Evolutionary conservation across 345 rosid genomes (phyloP).

Genomic region (Mangifera indica): DNA sequence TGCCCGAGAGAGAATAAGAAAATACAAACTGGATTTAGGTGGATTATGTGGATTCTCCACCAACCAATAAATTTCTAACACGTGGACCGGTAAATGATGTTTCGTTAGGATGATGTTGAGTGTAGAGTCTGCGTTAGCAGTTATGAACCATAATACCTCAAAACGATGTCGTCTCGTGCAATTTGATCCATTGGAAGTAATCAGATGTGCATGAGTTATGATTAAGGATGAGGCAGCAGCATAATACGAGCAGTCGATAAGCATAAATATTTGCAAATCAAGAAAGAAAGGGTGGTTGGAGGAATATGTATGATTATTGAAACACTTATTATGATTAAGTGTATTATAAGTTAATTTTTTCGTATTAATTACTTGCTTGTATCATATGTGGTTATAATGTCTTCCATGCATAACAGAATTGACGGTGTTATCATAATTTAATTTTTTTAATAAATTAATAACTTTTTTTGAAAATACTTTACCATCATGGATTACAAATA

Average conservation of each 20-base stretch:
- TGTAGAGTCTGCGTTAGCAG: neutral
- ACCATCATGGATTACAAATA: no score
- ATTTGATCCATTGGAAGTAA: no score
- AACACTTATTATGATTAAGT: neutral
- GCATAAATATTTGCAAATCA: no score
- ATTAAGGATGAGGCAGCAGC: neutral
- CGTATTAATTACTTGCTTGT: neutral
- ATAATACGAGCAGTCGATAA: neutral
- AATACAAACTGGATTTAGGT: neutral
- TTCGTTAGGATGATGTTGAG: neutral
- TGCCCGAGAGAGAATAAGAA: neutral
- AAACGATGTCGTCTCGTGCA: no score
- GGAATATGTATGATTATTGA: neutral
- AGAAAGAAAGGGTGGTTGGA: neutral
- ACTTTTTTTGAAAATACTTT: no score
- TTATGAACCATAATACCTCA: neutral
- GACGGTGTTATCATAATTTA: no score
- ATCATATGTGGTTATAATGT: no score
- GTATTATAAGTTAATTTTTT: neutral
- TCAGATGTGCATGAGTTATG: neutral
- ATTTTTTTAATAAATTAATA: no score
- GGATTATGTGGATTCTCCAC: slow-evolving; percentile 1
- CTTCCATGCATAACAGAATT: neutral
- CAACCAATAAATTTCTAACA: neutral
- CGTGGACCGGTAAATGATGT: neutral